Evolutionary conservation across 2,329 filamentous ascomycete species (phyloP), one percentile per base, ranked within the genome.

Genomic region (Hypoxylon sp.): DNA sequence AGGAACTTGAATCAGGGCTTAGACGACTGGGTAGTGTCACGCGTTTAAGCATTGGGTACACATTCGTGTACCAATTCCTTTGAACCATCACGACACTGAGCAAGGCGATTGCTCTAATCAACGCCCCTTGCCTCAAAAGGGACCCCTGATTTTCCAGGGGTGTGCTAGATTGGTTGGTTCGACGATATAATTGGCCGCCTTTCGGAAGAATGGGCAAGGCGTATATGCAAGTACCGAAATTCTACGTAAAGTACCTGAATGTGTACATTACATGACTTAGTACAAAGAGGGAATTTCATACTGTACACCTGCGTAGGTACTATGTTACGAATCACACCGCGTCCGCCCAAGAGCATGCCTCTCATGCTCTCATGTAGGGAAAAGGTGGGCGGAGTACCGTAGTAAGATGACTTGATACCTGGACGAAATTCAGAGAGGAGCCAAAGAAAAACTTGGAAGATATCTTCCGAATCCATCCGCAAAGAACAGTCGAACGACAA

Each of bases 121-220:
- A 66, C 59, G 62, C 72, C 73, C 73, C 73, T 73, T 75, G 72
- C 74, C 69, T 75, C 72, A 69, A 73, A 73, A 68, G 66, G 59
- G 70, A 74, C 73, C 74, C 74, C 74, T 75, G 72, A 73, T 75
- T 65, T 70, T 60, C 59, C 59, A 60, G 62, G 61, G 61, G 55
- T 62, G 58, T 62, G 58, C 45, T 69, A 63, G 71, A 60, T 67
- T 48, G 60, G 52, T 58, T 67, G 52, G 64, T 53, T 62, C 60
- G 59, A 60, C 34, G 41, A 50, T 49, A 55, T 70, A 67, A 76
- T 76, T 76, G 74, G 73, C 66, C 70, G 71, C 73, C 72, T 74
- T 74, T 72, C 60, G 68, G 69, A 55, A 75, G 69, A 71, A 65
- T 70, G 69, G 65, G 65, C 65, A 70, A 38, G 64, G 70, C 68